Percentiles rank a stretch among this genome's conserved stretches.
Conservation (phyloP, 164 flowering plant species). For the Euptelea pleiosperma region DNA sequence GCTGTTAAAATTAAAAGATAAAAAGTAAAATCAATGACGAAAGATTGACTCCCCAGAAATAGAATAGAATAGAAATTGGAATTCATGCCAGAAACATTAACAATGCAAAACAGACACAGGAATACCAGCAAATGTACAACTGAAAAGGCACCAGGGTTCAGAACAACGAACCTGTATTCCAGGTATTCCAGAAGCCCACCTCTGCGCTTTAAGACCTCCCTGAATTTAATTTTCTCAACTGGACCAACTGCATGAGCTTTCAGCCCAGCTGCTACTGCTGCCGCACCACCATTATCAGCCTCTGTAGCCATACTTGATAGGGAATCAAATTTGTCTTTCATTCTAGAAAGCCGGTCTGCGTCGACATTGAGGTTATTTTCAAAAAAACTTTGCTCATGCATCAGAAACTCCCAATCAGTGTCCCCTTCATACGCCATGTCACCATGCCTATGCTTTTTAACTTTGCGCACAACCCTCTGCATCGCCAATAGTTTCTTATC, state of each 20-base stretch:
- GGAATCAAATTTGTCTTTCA: constrained; percentile 39
- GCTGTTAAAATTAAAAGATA: background rate
- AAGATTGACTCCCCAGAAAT: background rate
- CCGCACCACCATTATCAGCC: constrained; percentile 57
- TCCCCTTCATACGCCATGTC: constrained; percentile 99
- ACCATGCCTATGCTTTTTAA: constrained; percentile 65
- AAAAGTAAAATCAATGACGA: background rate
- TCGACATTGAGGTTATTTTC: constrained; percentile 29
- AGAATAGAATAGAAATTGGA: background rate
- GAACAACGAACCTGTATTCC: constrained; percentile 75
- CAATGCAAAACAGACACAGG: background rate
- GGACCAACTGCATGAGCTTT: constrained; percentile 79
- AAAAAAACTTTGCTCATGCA: constrained; percentile 45
- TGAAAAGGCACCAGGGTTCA: constrained; percentile 6
- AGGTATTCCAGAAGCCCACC: constrained; percentile 91
- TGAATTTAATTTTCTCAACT: constrained; percentile 82
- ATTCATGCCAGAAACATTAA: background rate
- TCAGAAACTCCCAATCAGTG: constrained; percentile 72
- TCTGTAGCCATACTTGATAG: constrained; percentile 34
- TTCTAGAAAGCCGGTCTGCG: constrained; percentile 28
- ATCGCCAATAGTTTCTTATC: constrained; percentile 32
- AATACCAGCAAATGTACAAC: background rate
- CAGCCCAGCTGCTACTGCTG: constrained; percentile 86
- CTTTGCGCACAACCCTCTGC: constrained; percentile 51
- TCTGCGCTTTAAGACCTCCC: constrained; percentile 84